Evolutionary conservation across 306 rosid genomes (phyloP).

Genomic region (Cyamopsis tetragonoloba): DNA sequence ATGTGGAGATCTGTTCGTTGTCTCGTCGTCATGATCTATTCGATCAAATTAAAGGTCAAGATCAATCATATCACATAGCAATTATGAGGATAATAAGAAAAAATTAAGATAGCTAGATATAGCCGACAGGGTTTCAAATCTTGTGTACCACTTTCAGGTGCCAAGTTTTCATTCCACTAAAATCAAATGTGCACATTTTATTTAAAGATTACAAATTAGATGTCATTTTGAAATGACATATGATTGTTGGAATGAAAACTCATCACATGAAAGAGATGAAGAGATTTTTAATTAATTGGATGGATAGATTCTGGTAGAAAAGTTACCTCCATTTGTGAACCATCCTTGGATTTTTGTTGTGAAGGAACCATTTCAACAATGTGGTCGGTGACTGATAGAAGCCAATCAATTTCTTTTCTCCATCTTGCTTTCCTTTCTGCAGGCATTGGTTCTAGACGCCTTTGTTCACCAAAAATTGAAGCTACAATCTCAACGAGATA

Average conservation of each 20-base stretch:
- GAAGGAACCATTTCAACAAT: conserved; percentile 94
- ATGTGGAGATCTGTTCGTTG: conserved; percentile 89
- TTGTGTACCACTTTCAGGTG: too few relatives aligned
- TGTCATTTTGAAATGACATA: too few relatives aligned
- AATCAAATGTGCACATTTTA: too few relatives aligned
- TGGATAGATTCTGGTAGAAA: too few relatives aligned
- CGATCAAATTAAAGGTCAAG: conserved; percentile 23
- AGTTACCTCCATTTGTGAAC: conserved; percentile 81
- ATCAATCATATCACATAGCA: not conserved
- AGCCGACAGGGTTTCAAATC: too few relatives aligned
- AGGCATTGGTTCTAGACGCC: conserved; percentile 79
- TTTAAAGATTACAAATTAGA: too few relatives aligned
- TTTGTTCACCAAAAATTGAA: conserved; percentile 90
- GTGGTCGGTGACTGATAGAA: conserved; percentile 70
- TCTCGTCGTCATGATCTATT: conserved; percentile 86
- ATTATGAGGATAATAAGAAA: not conserved
- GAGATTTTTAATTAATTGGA: too few relatives aligned
- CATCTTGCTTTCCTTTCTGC: conserved; percentile 76
- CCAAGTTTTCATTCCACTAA: too few relatives aligned
- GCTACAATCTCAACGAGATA: conserved; percentile 46
- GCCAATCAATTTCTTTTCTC: conserved; percentile 91
- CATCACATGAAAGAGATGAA: too few relatives aligned
- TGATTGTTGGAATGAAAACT: too few relatives aligned
- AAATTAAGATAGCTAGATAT: not conserved
- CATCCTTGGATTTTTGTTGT: conserved; percentile 70